These are phyloP conservation scores for Fusarium poae DNA, from an alignment of 2,329 filamentous ascomycete species.

Conservation along the genomic window DNA sequence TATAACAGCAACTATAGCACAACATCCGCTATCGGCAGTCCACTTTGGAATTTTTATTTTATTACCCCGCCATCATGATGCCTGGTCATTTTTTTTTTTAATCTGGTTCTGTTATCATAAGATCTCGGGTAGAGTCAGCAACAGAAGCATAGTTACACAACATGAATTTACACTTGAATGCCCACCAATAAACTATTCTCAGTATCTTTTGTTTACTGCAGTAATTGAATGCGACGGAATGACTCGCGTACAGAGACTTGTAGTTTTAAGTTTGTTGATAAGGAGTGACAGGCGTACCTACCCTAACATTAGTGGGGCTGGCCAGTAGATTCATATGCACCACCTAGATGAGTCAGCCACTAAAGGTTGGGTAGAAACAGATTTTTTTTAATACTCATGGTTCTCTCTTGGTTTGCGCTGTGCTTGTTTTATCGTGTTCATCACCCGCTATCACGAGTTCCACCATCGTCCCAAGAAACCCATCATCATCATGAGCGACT, in stretches of 20 bases:
- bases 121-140: not conserved
- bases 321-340: not conserved
- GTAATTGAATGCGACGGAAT: not conserved
- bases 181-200: fast-evolving
- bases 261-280: slow-evolving; percentile 5
- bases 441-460: slow-evolving; percentile 5
- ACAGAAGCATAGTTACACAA: not conserved
- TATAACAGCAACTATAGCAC: not conserved
- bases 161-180: not conserved
- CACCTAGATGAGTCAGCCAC: slow-evolving; percentile 10
- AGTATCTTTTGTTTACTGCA: not conserved
- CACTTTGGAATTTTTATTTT: slow-evolving; percentile 6
- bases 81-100: not conserved
- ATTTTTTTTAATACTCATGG: slow-evolving; percentile 8
- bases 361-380: slow-evolving; percentile 13
- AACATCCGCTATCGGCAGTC: slow-evolving; percentile 8
- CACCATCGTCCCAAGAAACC: not conserved
- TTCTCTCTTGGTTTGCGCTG: slow-evolving; percentile 5
- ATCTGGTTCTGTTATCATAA: slow-evolving; percentile 4
- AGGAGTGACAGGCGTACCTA: slow-evolving; percentile 3
- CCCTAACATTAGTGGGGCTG: slow-evolving; percentile 11
- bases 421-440: slow-evolving; percentile 2
- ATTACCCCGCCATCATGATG: slow-evolving; percentile 16
- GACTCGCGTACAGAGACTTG: not conserved
- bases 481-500: slow-evolving; percentile 3